Percentiles rank a stretch among this genome's conserved stretches.
These are phyloP conservation scores for Hypsizygus ulmarius DNA, from an alignment of 1,284 basidiomycete species.

Conservation along the genomic window DNA sequence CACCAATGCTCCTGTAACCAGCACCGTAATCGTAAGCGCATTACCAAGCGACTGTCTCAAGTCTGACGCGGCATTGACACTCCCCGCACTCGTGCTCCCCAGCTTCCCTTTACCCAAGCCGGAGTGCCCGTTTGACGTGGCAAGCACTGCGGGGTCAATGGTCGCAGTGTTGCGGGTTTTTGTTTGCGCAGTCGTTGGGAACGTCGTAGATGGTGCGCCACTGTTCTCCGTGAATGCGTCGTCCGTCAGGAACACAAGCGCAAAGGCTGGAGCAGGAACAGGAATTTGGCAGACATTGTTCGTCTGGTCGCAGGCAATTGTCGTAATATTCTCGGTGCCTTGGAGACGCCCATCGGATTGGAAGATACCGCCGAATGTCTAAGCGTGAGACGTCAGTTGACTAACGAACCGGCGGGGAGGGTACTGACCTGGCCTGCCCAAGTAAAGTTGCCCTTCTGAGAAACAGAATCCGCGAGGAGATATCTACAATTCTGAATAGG, in stretches of 20 bases:
- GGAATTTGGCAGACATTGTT: slow-evolving; percentile 55
- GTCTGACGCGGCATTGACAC: slow-evolving; percentile 14
- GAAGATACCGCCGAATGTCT: slow-evolving; percentile 69
- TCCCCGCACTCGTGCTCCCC: slow-evolving; percentile 49
- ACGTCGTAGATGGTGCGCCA: slow-evolving; percentile 44
- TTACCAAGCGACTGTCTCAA: too few relatives aligned
- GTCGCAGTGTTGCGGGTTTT: slow-evolving; percentile 48
- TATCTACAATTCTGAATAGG: slow-evolving; percentile 32
- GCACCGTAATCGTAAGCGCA: too few relatives aligned
- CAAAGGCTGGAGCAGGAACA: slow-evolving; percentile 70
- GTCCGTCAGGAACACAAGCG: slow-evolving; percentile 64
- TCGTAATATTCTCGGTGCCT: slow-evolving; percentile 49
- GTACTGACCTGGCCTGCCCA: slow-evolving; percentile 60
- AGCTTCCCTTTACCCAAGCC: slow-evolving; percentile 30
- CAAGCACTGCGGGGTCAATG: slow-evolving; percentile 35
- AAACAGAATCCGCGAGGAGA: slow-evolving; percentile 50
- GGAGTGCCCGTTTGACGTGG: slow-evolving; percentile 50
- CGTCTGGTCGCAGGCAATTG: slow-evolving; percentile 46
- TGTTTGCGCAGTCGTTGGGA: slow-evolving; percentile 51
- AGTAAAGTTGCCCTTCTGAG: slow-evolving; percentile 67
- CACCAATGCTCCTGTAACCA: too few relatives aligned
- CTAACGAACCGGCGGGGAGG: background rate
- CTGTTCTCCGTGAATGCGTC: slow-evolving; percentile 39
- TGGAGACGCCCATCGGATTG: slow-evolving; percentile 61
- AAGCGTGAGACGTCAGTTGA: slow-evolving; percentile 9